Base-by-base conservation (phyloP, 78 protist species). In the Planoprotostelium fungivorum region DNA sequence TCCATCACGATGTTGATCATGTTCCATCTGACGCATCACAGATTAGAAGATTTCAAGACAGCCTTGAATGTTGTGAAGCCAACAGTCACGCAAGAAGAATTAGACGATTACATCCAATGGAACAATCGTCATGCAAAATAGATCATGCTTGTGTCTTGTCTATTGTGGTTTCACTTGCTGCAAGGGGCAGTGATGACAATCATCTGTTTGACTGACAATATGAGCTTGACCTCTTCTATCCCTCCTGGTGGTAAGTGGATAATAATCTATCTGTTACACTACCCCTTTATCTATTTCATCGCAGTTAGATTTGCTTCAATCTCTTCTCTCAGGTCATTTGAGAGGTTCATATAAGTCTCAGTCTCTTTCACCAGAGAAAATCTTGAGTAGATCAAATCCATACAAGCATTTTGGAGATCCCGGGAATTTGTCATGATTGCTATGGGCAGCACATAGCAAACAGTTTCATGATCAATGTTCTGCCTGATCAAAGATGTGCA, bases 111-210 rank as follows among this genome's bases (percentile, higher is more conserved):
- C 63, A 16, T 73, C 0, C 92, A 88, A 29, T 94, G 96, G 96
- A 90, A 90, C 34, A 63, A 39, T 16, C 38, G 90, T 28, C 90
- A 89, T 90, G 93, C 93, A n/a, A n/a, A n/a, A n/a, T n/a, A n/a
- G n/a, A n/a, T n/a, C n/a, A n/a, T n/a, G n/a, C n/a, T n/a, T n/a
- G n/a, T n/a, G n/a, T n/a, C n/a, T n/a, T n/a, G n/a, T n/a, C n/a
- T n/a, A n/a, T n/a, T n/a, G n/a, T n/a, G n/a, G n/a, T n/a, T n/a
- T n/a, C n/a, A n/a, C n/a, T n/a, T n/a, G n/a, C n/a, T n/a, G n/a
- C n/a, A n/a, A n/a, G n/a, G n/a, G n/a, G n/a, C n/a, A n/a, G n/a
- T n/a, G n/a, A n/a, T n/a, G n/a, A n/a, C n/a, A n/a, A n/a, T n/a
- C n/a, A n/a, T n/a, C n/a, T n/a, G n/a, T n/a, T n/a, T n/a, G n/a